Percentiles rank a stretch among this genome's conserved stretches.
Conservation (phyloP, 2,329 filamentous ascomycete genomes). For the Pseudocercospora vitis region DNA sequence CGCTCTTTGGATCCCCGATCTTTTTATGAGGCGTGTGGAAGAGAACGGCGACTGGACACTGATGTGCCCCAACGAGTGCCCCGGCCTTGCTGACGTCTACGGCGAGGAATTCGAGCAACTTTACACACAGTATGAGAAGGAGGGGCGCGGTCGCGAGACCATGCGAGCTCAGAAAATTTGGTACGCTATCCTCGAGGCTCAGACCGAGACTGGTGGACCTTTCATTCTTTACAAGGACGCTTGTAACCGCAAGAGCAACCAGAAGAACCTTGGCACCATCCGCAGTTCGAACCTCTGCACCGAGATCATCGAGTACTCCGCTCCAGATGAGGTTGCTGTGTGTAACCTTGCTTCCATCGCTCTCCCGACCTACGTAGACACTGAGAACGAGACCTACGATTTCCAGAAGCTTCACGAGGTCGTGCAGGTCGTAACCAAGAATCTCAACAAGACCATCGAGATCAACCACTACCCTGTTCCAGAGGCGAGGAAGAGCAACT, state of each 20-base stretch:
- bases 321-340: conserved; percentile 96
- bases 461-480: conserved; percentile 97
- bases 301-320: conserved; percentile 96
- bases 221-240: conserved; percentile 99
- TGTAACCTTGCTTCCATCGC: conserved; percentile 97
- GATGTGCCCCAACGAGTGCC: conserved; percentile 96
- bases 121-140: conserved; percentile 85
- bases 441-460: conserved; percentile 98
- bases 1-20: conserved; percentile 95
- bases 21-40: conserved; percentile 99
- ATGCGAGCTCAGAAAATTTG: conserved; percentile 98
- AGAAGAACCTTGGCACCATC: conserved; percentile 98
- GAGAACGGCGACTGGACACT: conserved; percentile 95
- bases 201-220: conserved; percentile 97
- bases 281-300: conserved; percentile 99
- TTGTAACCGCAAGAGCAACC: conserved; percentile 99
- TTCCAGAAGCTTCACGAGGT: conserved; percentile 97
- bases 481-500: conserved; percentile 93
- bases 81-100: conserved; percentile 92
- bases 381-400: conserved; percentile 80
- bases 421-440: conserved; percentile 84
- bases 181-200: conserved; percentile 97
- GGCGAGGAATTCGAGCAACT: conserved; percentile 95
- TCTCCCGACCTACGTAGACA: conserved; percentile 86
- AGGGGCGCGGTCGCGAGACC: conserved; percentile 83